A percentile compares a stretch with the other conserved stretches of the same genome.
Evolutionary conservation across 2,329 filamentous ascomycete species (phyloP).

Genomic region (Xylariaceae sp.): DNA sequence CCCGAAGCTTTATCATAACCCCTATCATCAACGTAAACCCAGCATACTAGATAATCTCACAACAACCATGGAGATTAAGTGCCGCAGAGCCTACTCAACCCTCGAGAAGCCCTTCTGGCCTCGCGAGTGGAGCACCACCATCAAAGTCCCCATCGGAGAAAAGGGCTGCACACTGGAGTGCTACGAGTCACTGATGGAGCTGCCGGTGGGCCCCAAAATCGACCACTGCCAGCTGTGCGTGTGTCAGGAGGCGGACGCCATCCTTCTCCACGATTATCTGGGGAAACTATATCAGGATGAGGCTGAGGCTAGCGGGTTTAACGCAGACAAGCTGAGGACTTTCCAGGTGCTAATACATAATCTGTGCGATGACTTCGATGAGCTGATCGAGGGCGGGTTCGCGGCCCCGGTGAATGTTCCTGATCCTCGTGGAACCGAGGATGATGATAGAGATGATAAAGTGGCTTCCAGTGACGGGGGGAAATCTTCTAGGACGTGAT

Average conservation of each 20-base stretch:
- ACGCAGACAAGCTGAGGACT: neutral
- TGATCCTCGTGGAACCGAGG: neutral
- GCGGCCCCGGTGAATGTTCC: neutral
- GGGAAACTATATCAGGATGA: neutral
- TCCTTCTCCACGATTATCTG: conserved; percentile 1
- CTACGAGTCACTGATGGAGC: conserved; percentile 3
- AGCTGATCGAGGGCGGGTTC: neutral
- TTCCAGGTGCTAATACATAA: conserved; percentile 1
- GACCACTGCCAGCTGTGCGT: neutral
- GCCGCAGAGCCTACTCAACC: neutral
- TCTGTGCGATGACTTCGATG: conserved; percentile 2
- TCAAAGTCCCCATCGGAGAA: neutral
- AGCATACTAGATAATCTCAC: neutral
- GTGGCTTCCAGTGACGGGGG: too few species aligned
- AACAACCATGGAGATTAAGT: neutral
- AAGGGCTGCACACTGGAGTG: conserved; percentile 1
- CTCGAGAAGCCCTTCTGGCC: neutral
- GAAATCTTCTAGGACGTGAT: too few species aligned
- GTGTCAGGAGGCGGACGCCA: neutral
- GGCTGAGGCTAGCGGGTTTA: neutral
- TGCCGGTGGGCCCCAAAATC: neutral
- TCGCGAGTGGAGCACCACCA: neutral
- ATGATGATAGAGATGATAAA: neutral
- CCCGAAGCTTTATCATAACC: too few species aligned
- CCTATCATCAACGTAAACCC: too few species aligned